Conservation (phyloP, 2,329 filamentous ascomycete genomes). For the Leptographium wingfieldii region DNA sequence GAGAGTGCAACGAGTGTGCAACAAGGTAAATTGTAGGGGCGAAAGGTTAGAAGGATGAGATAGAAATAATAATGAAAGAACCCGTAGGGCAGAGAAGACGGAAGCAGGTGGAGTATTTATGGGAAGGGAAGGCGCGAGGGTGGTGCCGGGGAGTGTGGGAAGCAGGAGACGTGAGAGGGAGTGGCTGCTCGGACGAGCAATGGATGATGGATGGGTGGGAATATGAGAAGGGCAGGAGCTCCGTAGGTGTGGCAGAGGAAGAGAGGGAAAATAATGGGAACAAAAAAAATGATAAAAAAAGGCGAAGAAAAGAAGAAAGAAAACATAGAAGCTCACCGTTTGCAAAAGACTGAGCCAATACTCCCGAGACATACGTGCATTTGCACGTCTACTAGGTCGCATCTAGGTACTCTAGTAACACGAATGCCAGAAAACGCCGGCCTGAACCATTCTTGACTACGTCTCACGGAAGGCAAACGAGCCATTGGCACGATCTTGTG, state of each 20-base stretch:
- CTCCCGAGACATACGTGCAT: neutral
- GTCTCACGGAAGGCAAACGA: neutral
- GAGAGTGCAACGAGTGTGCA: neutral
- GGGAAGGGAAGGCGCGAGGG: conserved; percentile 3
- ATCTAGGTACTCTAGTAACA: neutral
- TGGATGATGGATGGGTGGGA: conserved; percentile 4
- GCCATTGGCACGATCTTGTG: neutral
- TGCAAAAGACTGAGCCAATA: neutral
- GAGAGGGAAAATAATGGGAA: conserved; percentile 1
- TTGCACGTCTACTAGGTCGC: neutral
- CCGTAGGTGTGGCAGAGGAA: conserved; percentile 11
- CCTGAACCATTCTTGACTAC: neutral
- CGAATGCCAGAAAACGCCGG: neutral
- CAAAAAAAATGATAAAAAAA: neutral
- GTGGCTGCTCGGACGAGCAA: neutral
- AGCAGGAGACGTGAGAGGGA: neutral
- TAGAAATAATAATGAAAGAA: neutral
- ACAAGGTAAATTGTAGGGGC: neutral
- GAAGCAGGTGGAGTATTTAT: conserved; percentile 10
- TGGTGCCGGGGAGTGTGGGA: conserved; percentile 6
- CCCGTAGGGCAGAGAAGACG: neutral
- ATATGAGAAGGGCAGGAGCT: conserved; percentile 12
- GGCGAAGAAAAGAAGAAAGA: neutral
- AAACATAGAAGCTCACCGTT: neutral
- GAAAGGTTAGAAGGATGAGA: neutral